phyloP scores from a whole-genome alignment of 352 stramenopile species.

The Pythium phragmitis region DNA sequence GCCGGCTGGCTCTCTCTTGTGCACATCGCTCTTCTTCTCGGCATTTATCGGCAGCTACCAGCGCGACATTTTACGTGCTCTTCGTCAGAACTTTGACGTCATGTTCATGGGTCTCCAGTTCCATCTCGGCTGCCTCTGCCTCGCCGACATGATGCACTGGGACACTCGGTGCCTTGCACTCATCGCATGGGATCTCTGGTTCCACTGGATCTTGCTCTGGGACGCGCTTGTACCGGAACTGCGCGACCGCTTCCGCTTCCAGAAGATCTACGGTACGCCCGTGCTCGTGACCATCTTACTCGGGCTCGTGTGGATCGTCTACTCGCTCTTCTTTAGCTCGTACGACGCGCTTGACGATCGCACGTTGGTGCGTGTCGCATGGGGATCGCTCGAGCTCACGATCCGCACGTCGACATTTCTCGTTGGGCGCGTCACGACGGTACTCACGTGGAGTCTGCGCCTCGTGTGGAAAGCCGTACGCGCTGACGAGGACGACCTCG shows the following conservation, averaged over 20 bases:
- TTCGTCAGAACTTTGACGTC: slow-evolving; percentile 26
- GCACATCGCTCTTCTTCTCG: slow-evolving; percentile 13
- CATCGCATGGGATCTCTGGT: slow-evolving; percentile 21
- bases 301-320: slow-evolving; percentile 20
- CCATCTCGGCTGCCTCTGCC: slow-evolving; percentile 12
- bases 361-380: slow-evolving; percentile 4
- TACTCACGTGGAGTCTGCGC: slow-evolving; percentile 23
- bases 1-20: slow-evolving; percentile 1
- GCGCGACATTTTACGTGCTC: slow-evolving; percentile 13
- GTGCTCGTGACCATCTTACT: slow-evolving; percentile 25
- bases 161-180: slow-evolving; percentile 22
- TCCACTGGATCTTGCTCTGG: slow-evolving; percentile 28
- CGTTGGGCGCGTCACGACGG: slow-evolving; percentile 11
- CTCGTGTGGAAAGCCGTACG: slow-evolving; percentile 17
- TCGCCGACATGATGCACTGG: slow-evolving; percentile 28
- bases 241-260: slow-evolving; percentile 23
- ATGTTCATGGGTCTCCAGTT: slow-evolving; percentile 26
- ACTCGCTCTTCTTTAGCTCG: slow-evolving; percentile 28
- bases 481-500: slow-evolving; percentile 18
- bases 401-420: slow-evolving; percentile 23
- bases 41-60: slow-evolving; percentile 20
- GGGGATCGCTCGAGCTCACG: slow-evolving; percentile 12
- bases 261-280: slow-evolving; percentile 22
- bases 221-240: slow-evolving; percentile 17
- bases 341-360: slow-evolving; percentile 24